phyloP scores from a whole-genome alignment of 2,329 filamentous ascomycete genomes.

The Talaromyces funiculosus region DNA sequence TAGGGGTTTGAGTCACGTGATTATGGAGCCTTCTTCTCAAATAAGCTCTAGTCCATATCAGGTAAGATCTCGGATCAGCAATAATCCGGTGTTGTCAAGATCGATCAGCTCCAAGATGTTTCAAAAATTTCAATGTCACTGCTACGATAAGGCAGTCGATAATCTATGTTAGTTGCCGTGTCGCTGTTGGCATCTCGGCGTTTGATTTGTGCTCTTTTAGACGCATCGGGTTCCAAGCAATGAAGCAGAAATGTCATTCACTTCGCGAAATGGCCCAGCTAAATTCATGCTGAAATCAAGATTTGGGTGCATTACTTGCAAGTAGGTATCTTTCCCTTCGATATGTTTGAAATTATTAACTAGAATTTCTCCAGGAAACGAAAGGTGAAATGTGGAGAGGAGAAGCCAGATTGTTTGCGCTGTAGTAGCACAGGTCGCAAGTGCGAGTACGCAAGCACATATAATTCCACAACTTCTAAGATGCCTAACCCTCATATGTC shows the following conservation, averaged over 20 bases:
- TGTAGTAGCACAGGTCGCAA: slow-evolving; percentile 28
- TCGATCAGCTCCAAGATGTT: background rate
- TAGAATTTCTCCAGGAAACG: slow-evolving; percentile 22
- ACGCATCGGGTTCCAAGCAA: background rate
- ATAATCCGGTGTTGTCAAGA: background rate
- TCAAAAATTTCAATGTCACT: background rate
- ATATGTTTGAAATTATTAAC: background rate
- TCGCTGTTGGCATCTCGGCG: background rate
- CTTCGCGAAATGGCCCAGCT: background rate
- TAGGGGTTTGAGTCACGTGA: too few relatives aligned
- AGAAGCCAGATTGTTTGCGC: slow-evolving; percentile 27
- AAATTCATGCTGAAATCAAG: slow-evolving; percentile 28
- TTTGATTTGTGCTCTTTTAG: background rate
- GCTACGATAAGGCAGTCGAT: background rate
- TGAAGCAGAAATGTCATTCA: background rate
- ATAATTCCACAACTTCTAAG: background rate
- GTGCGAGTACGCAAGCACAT: slow-evolving; percentile 27
- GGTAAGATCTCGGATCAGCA: background rate
- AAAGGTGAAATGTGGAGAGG: slow-evolving; percentile 31
- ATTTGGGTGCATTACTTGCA: slow-evolving; percentile 30
- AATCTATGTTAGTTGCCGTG: background rate
- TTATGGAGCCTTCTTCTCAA: too few relatives aligned
- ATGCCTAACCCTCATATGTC: slow-evolving; percentile 9
- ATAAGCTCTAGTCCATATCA: background rate
- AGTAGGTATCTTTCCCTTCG: slow-evolving; percentile 19